Conservation (phyloP, 1,139 yeast genomes). For the Pichia sp. region DNA sequence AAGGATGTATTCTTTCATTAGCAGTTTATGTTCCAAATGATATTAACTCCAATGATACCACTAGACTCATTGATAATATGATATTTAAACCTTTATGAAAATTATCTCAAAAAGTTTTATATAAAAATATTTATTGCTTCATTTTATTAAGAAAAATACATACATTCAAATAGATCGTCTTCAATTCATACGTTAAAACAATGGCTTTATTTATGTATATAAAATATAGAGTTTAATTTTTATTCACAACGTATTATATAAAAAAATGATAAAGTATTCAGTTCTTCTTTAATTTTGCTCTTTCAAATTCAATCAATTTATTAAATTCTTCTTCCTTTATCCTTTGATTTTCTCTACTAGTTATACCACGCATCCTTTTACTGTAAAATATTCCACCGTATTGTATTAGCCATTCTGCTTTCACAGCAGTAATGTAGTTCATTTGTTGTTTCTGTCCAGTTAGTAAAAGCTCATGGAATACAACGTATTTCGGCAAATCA, state of each 20-base stretch:
- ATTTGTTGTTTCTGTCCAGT: conserved; percentile 60
- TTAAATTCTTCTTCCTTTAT: conserved; percentile 22
- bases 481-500: conserved; percentile 65
- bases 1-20: conserved; percentile 60
- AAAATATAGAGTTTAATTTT: too few relatives aligned
- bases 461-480: conserved; percentile 62
- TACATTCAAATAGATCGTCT: too few relatives aligned
- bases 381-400: conserved; percentile 68
- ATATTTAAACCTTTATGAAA: too few relatives aligned
- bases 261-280: too few relatives aligned
- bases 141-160: too few relatives aligned
- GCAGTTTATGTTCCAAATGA: conserved; percentile 61
- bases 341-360: conserved; percentile 26
- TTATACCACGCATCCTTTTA: conserved; percentile 32
- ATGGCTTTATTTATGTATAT: too few relatives aligned
- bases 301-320: conserved; percentile 17
- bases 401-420: conserved; percentile 65
- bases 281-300: background rate
- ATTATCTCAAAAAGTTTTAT: too few relatives aligned
- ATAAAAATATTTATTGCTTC: too few relatives aligned
- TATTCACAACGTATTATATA: too few relatives aligned
- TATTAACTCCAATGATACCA: conserved; percentile 33
- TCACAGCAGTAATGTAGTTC: conserved; percentile 63
- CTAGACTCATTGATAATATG: conserved; percentile 56
- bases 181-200: too few relatives aligned